Evolutionary conservation across 1,139 yeast species (phyloP).

Genomic region (Candida pseudocylindracea): DNA sequence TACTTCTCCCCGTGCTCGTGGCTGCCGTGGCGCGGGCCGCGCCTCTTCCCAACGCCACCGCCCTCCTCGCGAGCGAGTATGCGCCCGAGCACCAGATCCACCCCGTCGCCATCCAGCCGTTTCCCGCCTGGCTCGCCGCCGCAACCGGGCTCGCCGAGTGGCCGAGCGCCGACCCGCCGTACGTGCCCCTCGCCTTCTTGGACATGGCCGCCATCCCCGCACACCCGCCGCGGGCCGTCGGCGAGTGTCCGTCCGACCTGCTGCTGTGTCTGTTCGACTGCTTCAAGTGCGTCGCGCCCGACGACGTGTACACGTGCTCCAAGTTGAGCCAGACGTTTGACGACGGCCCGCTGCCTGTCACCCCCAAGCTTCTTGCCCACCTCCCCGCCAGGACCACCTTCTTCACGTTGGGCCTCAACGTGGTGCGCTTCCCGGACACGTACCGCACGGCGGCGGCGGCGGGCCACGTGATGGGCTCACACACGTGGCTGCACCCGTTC

Average conservation of each 20-base stretch:
- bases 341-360: conserved; percentile 76
- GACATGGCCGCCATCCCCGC: conserved; percentile 24
- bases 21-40: no score
- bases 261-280: conserved; percentile 75
- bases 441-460: conserved; percentile 28
- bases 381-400: conserved; percentile 45
- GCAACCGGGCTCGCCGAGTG: conserved; percentile 54
- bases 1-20: no score
- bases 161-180: conserved; percentile 81
- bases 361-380: conserved; percentile 30
- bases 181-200: conserved; percentile 56
- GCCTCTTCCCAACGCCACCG: no score
- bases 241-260: conserved; percentile 23
- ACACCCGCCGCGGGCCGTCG: conserved; percentile 27
- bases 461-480: conserved; percentile 74
- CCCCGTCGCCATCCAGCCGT: conserved; percentile 3
- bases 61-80: no score
- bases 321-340: conserved; percentile 73
- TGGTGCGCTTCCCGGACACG: conserved; percentile 53
- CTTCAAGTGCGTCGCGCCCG: conserved; percentile 50
- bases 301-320: conserved; percentile 61
- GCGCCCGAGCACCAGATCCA: no score
- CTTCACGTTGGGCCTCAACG: conserved; percentile 68
- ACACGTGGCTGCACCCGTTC: conserved; percentile 84
- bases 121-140: conserved; percentile 61